Percentiles rank a stretch among this genome's conserved stretches.
Evolutionary conservation across 495 filamentous ascomycete species (phyloP).

Genomic region (Aspergillus nanangensis): DNA sequence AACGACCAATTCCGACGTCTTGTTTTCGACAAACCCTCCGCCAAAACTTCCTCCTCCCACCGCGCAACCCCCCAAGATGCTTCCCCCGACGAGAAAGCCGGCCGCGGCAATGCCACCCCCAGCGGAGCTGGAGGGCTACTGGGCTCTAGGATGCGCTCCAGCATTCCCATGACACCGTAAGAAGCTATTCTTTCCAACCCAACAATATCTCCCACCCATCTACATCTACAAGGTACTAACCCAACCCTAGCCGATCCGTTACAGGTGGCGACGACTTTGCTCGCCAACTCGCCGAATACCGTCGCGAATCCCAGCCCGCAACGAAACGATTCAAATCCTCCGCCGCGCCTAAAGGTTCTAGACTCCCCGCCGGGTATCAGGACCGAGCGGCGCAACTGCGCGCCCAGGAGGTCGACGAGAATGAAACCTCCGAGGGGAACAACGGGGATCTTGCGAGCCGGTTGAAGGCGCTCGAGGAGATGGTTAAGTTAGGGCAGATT

Average conservation of each 20-base stretch:
- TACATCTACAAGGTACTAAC: neutral
- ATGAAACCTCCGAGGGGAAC: conserved; percentile 26
- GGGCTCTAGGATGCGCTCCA: conserved; percentile 60
- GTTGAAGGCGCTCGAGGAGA: conserved; percentile 75
- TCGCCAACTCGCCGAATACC: conserved; percentile 78
- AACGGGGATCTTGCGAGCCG: conserved; percentile 52
- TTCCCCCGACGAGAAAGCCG: conserved; percentile 8
- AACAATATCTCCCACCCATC: neutral
- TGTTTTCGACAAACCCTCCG: conserved; percentile 48
- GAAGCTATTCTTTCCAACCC: conserved; percentile 12
- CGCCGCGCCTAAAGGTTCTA: conserved; percentile 79
- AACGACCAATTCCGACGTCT: conserved; percentile 93
- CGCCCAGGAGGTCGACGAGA: conserved; percentile 20
- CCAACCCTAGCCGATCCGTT: conserved; percentile 58
- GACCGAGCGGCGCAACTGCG: conserved; percentile 71
- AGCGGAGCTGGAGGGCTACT: conserved; percentile 16
- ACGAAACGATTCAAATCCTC: conserved; percentile 70
- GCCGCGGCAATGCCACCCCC: conserved; percentile 21
- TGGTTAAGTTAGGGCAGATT: conserved; percentile 78
- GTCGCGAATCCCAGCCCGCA: conserved; percentile 44
- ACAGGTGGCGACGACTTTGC: conserved; percentile 70
- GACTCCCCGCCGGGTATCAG: conserved; percentile 72
- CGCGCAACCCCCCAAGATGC: conserved; percentile 10
- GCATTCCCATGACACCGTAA: conserved; percentile 88
- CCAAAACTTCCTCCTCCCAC: too few species aligned